A percentile compares a stretch with the other conserved stretches of the same genome.
These are phyloP conservation scores for Chaetomiaceae sp. DNA, from an alignment of 2,329 filamentous ascomycete species.

Conservation along the genomic window DNA sequence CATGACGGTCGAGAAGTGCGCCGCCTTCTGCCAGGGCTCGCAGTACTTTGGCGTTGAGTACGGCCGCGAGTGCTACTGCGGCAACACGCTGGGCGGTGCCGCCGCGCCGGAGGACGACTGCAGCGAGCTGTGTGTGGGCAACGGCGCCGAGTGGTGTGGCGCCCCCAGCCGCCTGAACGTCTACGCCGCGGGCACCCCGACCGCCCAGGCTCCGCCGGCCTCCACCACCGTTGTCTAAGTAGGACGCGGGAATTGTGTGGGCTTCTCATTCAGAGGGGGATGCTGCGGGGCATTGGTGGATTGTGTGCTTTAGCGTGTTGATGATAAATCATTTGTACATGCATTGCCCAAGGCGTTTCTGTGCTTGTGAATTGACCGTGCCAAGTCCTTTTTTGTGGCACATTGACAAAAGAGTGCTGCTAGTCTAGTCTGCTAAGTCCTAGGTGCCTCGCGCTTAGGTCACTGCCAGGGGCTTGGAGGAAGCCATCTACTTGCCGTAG, in stretches of 20 bases:
- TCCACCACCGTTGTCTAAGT: too few relatives aligned
- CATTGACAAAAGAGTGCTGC: too few relatives aligned
- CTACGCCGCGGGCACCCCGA: constrained; percentile 19
- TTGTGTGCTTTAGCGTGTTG: background rate
- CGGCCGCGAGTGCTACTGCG: constrained; percentile 19
- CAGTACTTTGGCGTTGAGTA: constrained; percentile 18
- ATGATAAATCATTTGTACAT: background rate
- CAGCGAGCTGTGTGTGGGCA: constrained; percentile 22
- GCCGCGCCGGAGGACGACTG: constrained; percentile 20
- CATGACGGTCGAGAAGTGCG: constrained; percentile 20
- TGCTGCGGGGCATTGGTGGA: too few relatives aligned
- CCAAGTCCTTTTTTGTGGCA: too few relatives aligned
- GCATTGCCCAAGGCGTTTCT: too few relatives aligned
- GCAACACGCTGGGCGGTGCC: constrained; percentile 9
- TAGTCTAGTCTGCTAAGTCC: too few relatives aligned
- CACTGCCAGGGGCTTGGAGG: too few relatives aligned
- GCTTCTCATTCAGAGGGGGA: too few relatives aligned
- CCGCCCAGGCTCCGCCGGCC: background rate
- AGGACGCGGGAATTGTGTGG: too few relatives aligned
- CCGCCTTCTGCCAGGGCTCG: constrained; percentile 14
- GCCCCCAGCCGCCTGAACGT: constrained; percentile 23
- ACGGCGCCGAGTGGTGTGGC: constrained; percentile 25
- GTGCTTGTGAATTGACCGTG: too few relatives aligned
- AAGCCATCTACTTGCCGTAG: too few relatives aligned
- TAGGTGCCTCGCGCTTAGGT: too few relatives aligned